A percentile compares a stretch with the other conserved stretches of the same genome.
These are phyloP conservation scores for Lachnum nothofagi DNA, from an alignment of 2,329 filamentous ascomycete species.

Conservation along the genomic window DNA sequence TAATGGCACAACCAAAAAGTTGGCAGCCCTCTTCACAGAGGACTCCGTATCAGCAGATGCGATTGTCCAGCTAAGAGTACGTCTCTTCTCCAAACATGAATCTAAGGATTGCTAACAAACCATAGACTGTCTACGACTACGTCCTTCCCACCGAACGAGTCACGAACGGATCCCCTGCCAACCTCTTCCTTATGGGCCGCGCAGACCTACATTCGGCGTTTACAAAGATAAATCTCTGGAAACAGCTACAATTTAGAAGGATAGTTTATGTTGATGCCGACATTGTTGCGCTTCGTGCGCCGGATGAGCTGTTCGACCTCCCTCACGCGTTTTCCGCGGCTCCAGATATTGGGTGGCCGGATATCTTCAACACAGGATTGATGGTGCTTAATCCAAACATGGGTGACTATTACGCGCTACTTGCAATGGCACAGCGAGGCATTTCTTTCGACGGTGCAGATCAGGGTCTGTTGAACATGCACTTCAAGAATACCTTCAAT, in stretches of 20 bases:
- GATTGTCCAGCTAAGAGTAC: constrained; percentile 72
- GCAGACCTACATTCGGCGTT: constrained; percentile 87
- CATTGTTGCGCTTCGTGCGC: constrained; percentile 80
- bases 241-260: constrained; percentile 79
- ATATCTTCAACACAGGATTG: constrained; percentile 96
- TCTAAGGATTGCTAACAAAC: constrained; percentile 13
- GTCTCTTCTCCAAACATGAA: constrained; percentile 17
- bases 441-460: constrained; percentile 97
- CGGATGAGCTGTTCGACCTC: constrained; percentile 82
- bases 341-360: constrained; percentile 95
- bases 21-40: constrained; percentile 77
- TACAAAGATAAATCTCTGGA: constrained; percentile 95
- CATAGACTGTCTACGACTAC: constrained; percentile 76
- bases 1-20: constrained; percentile 77
- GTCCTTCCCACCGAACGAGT: constrained; percentile 79
- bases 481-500: constrained; percentile 80
- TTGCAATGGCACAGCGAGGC: constrained; percentile 76
- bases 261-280: constrained; percentile 96
- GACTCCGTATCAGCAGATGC: constrained; percentile 72
- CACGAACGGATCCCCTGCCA: constrained; percentile 69
- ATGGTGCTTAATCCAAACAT: constrained; percentile 85
- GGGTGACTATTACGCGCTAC: constrained; percentile 80
- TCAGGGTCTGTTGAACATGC: constrained; percentile 90
- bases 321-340: constrained; percentile 61
- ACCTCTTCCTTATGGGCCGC: constrained; percentile 87